phyloP scores from a whole-genome alignment of 2,329 filamentous ascomycete genomes.

The Sclerotiophoma versabilis region DNA sequence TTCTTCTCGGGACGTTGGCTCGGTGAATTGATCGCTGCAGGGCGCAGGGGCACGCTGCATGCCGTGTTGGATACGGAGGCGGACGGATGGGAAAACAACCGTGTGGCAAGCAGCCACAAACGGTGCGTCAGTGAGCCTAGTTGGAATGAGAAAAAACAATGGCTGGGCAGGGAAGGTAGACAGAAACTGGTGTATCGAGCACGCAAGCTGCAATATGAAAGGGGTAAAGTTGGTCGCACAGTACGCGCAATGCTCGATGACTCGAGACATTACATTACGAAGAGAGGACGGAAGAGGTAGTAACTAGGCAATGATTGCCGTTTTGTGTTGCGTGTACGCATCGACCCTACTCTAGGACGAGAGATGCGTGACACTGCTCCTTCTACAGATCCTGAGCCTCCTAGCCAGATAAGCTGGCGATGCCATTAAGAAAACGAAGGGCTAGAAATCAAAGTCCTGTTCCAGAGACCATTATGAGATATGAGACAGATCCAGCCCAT shows the following conservation, averaged over 20 bases:
- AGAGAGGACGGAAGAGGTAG: not conserved
- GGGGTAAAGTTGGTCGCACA: not conserved
- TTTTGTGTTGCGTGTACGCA: conserved; percentile 14
- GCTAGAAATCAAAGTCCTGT: conserved; percentile 8
- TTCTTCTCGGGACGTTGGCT: not conserved
- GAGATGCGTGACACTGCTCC: conserved; percentile 7
- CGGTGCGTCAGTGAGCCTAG: not conserved
- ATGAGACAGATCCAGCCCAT: conserved; percentile 19
- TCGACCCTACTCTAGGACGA: conserved; percentile 4
- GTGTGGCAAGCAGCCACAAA: conserved; percentile 7
- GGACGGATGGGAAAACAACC: not conserved
- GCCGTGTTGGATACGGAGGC: not conserved
- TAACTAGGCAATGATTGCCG: conserved; percentile 6
- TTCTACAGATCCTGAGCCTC: conserved; percentile 7
- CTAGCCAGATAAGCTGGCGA: conserved; percentile 5
- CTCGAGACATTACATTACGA: not conserved
- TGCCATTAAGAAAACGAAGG: conserved; percentile 11
- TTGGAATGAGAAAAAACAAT: not conserved
- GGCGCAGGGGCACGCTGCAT: conserved; percentile 8
- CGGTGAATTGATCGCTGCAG: conserved; percentile 6
- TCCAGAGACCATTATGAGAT: conserved; percentile 14
- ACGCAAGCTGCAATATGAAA: not conserved
- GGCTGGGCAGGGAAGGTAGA: not conserved
- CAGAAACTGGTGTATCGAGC: not conserved
- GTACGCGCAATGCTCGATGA: not conserved